A percentile compares a stretch with the other conserved stretches of the same genome.
These are phyloP conservation scores for Macadamia integrifolia DNA, from an alignment of 164 flowering plant species.

Conservation along the genomic window DNA sequence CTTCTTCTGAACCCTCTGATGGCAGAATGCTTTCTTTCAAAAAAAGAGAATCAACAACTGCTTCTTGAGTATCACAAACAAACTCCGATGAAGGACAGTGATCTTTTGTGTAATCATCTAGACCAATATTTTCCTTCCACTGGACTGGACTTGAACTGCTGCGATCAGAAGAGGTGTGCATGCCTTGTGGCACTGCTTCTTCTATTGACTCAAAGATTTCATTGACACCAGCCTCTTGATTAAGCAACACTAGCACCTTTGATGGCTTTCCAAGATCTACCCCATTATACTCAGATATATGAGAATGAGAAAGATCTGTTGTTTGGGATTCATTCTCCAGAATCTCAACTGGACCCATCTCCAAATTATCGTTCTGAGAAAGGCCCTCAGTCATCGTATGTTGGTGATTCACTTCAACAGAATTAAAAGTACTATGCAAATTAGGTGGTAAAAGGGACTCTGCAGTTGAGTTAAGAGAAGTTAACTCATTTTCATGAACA, in stretches of 20 bases:
- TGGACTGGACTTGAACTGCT: constrained; percentile 20
- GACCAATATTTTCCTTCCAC: constrained; percentile 15
- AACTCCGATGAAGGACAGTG: constrained; percentile 12
- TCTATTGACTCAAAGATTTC: constrained; percentile 14
- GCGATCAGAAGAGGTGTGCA: constrained; percentile 11
- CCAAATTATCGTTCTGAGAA: constrained; percentile 8
- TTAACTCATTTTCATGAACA: constrained; percentile 11
- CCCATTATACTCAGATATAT: neutral
- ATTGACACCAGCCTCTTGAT: constrained; percentile 12
- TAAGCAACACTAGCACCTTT: constrained; percentile 1
- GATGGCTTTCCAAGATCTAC: constrained; percentile 13
- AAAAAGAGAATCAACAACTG: constrained; percentile 2
- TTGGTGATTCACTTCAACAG: constrained; percentile 18
- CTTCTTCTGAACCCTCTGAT: constrained; percentile 37
- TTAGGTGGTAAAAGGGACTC: constrained; percentile 8
- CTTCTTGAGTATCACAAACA: constrained; percentile 12
- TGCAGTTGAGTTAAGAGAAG: constrained; percentile 13
- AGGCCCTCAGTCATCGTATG: constrained; percentile 13
- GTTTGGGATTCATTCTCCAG: constrained; percentile 11
- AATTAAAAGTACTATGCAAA: constrained; percentile 8
- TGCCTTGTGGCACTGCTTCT: constrained; percentile 13
- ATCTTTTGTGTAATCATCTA: constrained; percentile 13
- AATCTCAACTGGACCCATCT: constrained; percentile 11
- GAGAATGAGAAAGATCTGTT: constrained; percentile 8
- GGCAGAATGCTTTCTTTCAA: constrained; percentile 8